Percentiles rank a stretch among this genome's conserved stretches.
These are phyloP conservation scores for Populus deltoides DNA, from an alignment of 345 rosid species.

Conservation along the genomic window DNA sequence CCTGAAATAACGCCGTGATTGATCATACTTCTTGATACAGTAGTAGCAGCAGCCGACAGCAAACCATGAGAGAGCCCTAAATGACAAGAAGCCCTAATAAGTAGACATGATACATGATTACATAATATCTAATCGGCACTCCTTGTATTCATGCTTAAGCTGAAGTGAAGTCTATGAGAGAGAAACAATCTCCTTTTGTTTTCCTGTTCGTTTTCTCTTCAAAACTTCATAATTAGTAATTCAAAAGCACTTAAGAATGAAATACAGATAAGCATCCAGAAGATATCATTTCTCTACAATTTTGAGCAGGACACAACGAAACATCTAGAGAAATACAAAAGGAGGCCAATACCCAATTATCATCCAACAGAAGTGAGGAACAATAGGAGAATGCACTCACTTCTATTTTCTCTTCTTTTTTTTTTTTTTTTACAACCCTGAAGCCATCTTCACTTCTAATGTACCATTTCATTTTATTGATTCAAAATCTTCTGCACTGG, in stretches of 20 bases:
- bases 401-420: too few species aligned
- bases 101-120: not conserved
- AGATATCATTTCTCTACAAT: not conserved
- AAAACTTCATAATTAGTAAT: not conserved
- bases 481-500: not conserved
- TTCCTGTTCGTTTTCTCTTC: not conserved
- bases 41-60: constrained; percentile 63
- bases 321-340: not conserved
- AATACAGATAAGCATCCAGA: not conserved
- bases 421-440: not conserved
- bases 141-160: not conserved
- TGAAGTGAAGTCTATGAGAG: not conserved
- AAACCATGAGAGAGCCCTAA: constrained; percentile 95
- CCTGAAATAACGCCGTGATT: constrained; percentile 88
- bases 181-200: not conserved
- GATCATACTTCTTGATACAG: constrained; percentile 83
- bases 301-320: not conserved
- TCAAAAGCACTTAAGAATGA: not conserved
- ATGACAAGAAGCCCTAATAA: constrained; percentile 13
- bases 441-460: not conserved
- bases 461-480: not conserved
- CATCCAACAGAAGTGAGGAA: too few species aligned
- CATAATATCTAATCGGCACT: not conserved
- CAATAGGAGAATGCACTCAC: not conserved
- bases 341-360: not conserved